phyloP scores from a whole-genome alignment of 1,139 yeast species.

The Taphrina pruni region DNA sequence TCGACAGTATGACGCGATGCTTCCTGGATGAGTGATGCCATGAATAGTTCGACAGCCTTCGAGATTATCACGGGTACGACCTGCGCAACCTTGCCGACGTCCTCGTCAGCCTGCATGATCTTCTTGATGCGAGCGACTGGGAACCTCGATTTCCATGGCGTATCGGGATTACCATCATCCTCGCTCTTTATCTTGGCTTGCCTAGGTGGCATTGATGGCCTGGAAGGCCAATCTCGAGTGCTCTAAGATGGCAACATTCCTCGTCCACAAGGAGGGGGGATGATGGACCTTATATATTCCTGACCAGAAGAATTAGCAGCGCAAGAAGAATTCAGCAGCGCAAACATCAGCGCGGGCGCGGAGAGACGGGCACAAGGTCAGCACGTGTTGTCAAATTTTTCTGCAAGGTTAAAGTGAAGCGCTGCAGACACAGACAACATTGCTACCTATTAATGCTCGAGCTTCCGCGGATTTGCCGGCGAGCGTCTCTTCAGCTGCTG shows the following conservation, averaged over 20 bases:
- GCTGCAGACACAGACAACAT: too few relatives aligned
- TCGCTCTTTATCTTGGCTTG: slow-evolving; percentile 35
- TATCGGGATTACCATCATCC: slow-evolving; percentile 20
- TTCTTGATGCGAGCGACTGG: slow-evolving; percentile 81
- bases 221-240: slow-evolving; percentile 3
- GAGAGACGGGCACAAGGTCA: not conserved
- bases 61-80: slow-evolving; percentile 96
- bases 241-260: not conserved
- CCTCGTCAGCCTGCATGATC: slow-evolving; percentile 97
- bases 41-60: slow-evolving; percentile 86
- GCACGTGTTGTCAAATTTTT: not conserved
- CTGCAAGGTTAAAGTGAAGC: too few relatives aligned
- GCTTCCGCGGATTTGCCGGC: not conserved
- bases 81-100: slow-evolving; percentile 97
- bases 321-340: slow-evolving; percentile 16
- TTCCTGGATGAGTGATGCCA: slow-evolving; percentile 86
- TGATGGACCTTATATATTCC: slow-evolving; percentile 20
- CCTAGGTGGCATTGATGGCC: slow-evolving; percentile 36
- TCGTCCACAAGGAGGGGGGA: slow-evolving; percentile 2
- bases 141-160: slow-evolving; percentile 42
- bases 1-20: slow-evolving; percentile 77
- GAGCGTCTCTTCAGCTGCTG: not conserved
- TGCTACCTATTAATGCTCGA: not conserved
- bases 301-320: slow-evolving; percentile 13
- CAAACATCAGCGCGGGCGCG: not conserved